A percentile compares a stretch with the other conserved stretches of the same genome.
These are phyloP conservation scores for Ambispora gerdemannii DNA, from an alignment of 192 early-diverging fungal genomes.

Conservation along the genomic window DNA sequence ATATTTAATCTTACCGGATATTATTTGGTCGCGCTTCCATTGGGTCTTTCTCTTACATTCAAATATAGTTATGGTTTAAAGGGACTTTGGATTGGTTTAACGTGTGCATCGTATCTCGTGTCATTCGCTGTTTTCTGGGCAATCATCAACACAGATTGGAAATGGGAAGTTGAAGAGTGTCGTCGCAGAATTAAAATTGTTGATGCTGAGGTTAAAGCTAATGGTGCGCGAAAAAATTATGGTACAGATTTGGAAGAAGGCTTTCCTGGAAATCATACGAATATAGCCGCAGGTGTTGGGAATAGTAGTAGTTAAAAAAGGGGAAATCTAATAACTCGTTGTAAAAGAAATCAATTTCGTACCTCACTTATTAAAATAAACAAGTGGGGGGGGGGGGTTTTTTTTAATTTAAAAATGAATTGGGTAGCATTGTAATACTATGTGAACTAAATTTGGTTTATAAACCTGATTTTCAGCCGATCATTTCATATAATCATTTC, in stretches of 20 bases:
- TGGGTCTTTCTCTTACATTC: constrained; percentile 58
- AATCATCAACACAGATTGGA: constrained; percentile 42
- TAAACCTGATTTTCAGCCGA: too few relatives aligned
- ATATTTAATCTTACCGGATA: constrained; percentile 58
- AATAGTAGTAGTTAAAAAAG: too few relatives aligned
- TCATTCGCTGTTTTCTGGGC: constrained; percentile 36
- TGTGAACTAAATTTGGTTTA: too few relatives aligned
- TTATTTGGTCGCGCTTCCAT: constrained; percentile 68
- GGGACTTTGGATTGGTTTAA: constrained; percentile 63
- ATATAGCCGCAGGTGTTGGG: too few relatives aligned
- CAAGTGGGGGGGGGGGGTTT: too few relatives aligned
- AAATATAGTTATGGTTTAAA: constrained; percentile 49
- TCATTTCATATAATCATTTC: too few relatives aligned
- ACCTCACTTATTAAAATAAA: too few relatives aligned
- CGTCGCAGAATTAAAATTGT: constrained; percentile 21
- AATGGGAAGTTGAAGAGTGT: constrained; percentile 35
- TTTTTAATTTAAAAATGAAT: too few relatives aligned
- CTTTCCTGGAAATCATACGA: too few relatives aligned
- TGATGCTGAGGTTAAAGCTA: neutral
- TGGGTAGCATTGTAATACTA: too few relatives aligned
- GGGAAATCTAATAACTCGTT: too few relatives aligned
- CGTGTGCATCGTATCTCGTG: constrained; percentile 46
- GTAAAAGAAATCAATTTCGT: too few relatives aligned
- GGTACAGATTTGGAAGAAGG: neutral
- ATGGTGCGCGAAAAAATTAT: neutral